These are phyloP conservation scores for Paramecium tetraurelia DNA, from an alignment of 73 alveolate species.

Conservation along the genomic window DNA sequence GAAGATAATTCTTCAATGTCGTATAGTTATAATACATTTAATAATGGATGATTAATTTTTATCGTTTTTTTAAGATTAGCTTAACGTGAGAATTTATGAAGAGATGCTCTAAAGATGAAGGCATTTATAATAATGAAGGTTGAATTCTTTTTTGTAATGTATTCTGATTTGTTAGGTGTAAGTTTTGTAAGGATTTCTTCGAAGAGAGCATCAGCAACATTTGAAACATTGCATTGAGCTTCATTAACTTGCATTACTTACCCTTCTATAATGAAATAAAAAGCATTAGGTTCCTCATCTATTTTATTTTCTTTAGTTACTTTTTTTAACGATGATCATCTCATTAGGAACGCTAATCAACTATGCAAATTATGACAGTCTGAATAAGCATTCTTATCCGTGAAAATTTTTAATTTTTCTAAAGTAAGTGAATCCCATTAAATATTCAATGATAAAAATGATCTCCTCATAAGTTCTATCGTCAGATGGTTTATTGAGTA, in stretches of 20 bases:
- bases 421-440: neutral
- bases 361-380: neutral
- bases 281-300: slow-evolving; percentile 24
- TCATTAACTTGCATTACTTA: neutral
- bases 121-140: neutral
- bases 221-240: neutral
- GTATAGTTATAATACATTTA: neutral
- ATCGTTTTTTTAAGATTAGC: neutral
- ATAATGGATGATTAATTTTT: neutral
- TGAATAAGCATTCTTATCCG: neutral
- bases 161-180: neutral
- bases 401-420: neutral
- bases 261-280: neutral
- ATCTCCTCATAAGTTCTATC: neutral
- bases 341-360: neutral
- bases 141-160: neutral
- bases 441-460: neutral
- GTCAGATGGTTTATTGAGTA: neutral
- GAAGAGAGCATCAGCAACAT: neutral
- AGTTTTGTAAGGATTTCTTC: neutral
- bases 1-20: neutral
- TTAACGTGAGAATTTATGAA: neutral
- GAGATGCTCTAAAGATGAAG: neutral
- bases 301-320: neutral
- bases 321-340: neutral